Base-by-base conservation (phyloP, 2,329 filamentous ascomycete species). In the Myriangium duriaei region DNA sequence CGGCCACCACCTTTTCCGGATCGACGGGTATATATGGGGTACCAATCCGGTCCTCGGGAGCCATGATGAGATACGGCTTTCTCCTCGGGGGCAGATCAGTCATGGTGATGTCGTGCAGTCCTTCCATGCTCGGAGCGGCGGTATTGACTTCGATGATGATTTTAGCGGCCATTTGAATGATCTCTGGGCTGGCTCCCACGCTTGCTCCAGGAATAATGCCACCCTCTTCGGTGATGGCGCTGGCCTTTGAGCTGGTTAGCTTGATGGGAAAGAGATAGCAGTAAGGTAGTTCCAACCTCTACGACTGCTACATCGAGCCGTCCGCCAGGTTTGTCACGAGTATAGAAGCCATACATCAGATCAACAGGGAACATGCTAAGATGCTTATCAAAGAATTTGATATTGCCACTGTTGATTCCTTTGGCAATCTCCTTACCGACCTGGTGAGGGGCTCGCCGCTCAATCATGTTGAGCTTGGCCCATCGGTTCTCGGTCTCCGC, bases 81-180 rank as follows among this genome's bases (percentile, higher is more conserved):
- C 84, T 71, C 47, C 69, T 63, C 2, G 85, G 85, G 12, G 85
- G 85, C 9, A 87, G 65, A 48, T 91, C 81, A n/a, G 80, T 84
- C 71, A 87, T 80, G 44, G 81, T 86, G 56, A 93, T 92, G 53
- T 93, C 86, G 67, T 93, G 85, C 12, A 93, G 72, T 37, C 84
- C 86, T 58, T 91, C 80, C 53, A 93, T 87, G 30, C 76, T 84
- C 4, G 85, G 85, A 35, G 82, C 74, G 1, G 84, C 68, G 0
- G 86, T 93, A 67, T 93, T 93, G 62, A 93, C 81, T 64, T 93
- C 85, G 53, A 93, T 83, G 53, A 93, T 85, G 61, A 93, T 75
- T 72, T 93, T 93, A 57, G 93, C 83, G 36, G 85, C 83, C 74
- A 92, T 84, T 62, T 93, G 84, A 34, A 93, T 71, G 38, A 93